Conservation (phyloP, 176 grass and related monocot genomes). For the Phoenix roebelenii region DNA sequence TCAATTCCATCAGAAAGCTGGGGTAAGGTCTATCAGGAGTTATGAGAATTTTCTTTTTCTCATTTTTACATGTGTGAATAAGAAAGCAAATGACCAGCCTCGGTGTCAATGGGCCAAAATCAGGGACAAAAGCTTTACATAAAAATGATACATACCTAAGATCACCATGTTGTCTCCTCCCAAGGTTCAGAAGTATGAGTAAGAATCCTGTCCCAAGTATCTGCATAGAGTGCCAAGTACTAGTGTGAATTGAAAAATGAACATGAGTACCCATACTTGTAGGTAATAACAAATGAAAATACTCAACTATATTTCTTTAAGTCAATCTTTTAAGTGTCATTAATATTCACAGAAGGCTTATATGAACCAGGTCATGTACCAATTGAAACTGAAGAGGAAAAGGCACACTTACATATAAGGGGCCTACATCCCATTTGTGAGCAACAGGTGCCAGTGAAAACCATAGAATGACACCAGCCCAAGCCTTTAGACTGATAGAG, state of each 20-base stretch:
- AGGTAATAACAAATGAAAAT: no score
- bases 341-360: no score
- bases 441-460: slow-evolving; percentile 77
- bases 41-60: background rate
- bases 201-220: slow-evolving; percentile 79
- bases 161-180: slow-evolving; percentile 76
- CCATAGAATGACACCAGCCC: slow-evolving; percentile 59
- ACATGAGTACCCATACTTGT: no score
- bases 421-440: slow-evolving; percentile 54
- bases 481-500: slow-evolving; percentile 70
- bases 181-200: slow-evolving; percentile 86
- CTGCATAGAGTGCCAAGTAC: slow-evolving; percentile 25
- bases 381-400: background rate
- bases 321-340: no score
- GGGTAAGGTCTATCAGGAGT: background rate
- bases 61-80: background rate
- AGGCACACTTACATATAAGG: slow-evolving; percentile 75
- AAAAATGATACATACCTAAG: slow-evolving; percentile 42
- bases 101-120: background rate
- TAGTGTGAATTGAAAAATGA: no score
- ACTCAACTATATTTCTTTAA: no score
- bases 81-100: background rate
- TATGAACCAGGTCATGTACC: no score
- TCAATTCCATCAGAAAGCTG: background rate
- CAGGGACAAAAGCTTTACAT: background rate